Conservation (phyloP, 2,329 filamentous ascomycete genomes). For the Dothistroma septosporum region DNA sequence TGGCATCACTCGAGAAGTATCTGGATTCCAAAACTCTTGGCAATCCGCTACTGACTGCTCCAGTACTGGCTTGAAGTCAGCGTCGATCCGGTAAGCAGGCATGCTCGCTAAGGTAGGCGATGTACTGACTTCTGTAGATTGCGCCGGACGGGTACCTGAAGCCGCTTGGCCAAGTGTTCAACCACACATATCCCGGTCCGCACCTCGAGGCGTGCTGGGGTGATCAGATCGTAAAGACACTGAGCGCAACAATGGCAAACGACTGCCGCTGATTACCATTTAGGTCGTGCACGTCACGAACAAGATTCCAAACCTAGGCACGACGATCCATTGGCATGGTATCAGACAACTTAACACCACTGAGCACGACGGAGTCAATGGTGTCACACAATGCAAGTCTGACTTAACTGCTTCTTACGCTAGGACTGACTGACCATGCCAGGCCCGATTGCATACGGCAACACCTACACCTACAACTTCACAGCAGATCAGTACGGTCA, state of each 20-base stretch:
- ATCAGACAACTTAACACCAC: conserved; percentile 52
- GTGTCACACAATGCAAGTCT: conserved; percentile 53
- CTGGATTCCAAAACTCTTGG: background rate
- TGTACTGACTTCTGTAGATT: conserved; percentile 39
- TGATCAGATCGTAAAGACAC: conserved; percentile 3
- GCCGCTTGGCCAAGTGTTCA: conserved; percentile 32
- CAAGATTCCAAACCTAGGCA: conserved; percentile 44
- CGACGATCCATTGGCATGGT: conserved; percentile 52
- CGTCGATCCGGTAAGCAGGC: conserved; percentile 40
- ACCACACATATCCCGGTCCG: conserved; percentile 46
- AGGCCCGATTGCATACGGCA: conserved; percentile 59
- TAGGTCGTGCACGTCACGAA: conserved; percentile 35
- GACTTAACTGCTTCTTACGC: background rate
- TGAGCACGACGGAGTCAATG: conserved; percentile 47
- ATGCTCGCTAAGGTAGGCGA: conserved; percentile 6
- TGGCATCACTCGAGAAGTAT: conserved; percentile 30
- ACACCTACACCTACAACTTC: conserved; percentile 43
- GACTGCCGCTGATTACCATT: background rate
- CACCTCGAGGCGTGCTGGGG: conserved; percentile 42
- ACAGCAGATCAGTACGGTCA: conserved; percentile 32
- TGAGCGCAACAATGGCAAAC: background rate
- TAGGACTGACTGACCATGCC: background rate
- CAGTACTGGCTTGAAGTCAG: conserved; percentile 44
- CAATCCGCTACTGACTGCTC: conserved; percentile 24
- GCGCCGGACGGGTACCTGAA: conserved; percentile 34